Evolutionary conservation across 345 rosid genomes (phyloP).

Genomic region (Eucalyptus marginata): DNA sequence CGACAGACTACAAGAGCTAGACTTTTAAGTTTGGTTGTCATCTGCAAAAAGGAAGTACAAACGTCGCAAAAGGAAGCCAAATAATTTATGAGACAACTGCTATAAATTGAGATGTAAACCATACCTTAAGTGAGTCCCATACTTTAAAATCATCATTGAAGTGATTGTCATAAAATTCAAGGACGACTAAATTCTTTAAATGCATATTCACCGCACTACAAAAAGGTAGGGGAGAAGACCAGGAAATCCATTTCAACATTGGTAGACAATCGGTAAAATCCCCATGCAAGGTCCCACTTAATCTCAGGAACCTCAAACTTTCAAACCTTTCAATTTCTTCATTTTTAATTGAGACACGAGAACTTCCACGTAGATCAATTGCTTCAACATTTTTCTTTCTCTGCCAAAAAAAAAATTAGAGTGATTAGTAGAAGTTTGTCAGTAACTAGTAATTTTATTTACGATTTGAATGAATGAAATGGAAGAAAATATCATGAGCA

Average conservation of each 20-base stretch:
- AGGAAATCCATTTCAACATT: accelerated
- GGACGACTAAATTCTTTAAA: not conserved
- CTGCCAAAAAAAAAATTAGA: accelerated
- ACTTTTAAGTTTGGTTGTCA: not conserved
- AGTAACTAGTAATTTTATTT: accelerated
- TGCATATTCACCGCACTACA: accelerated
- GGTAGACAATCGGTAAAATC: accelerated
- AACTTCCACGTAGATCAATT: accelerated
- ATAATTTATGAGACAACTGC: accelerated
- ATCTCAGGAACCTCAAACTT: accelerated
- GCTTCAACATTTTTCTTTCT: accelerated
- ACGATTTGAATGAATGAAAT: accelerated
- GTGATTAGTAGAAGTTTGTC: no score
- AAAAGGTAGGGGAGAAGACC: accelerated
- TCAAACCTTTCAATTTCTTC: not conserved
- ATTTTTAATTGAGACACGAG: accelerated
- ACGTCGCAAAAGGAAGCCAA: not conserved
- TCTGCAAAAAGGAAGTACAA: not conserved
- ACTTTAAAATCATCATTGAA: not conserved
- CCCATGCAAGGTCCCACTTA: accelerated
- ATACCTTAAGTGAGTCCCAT: not conserved
- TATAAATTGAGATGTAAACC: not conserved
- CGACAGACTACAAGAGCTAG: not conserved
- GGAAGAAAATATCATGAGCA: accelerated
- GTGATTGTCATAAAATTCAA: accelerated